Evolutionary conservation across 306 rosid genomes (phyloP).

Genomic region (Medicago arabica): DNA sequence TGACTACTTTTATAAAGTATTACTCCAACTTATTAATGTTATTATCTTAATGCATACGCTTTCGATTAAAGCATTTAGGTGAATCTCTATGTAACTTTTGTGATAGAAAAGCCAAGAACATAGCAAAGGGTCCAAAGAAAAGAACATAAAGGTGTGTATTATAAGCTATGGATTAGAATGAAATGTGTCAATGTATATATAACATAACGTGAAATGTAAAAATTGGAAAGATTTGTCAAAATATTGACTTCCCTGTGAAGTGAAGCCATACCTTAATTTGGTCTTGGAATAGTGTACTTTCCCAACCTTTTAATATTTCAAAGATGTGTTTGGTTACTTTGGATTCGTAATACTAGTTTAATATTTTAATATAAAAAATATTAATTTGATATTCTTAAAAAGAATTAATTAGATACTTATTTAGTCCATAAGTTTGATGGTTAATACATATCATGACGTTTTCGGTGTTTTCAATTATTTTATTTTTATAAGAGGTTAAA

Average conservation of each 20-base stretch:
- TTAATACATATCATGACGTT: no score
- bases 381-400: no score
- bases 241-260: slow-evolving; percentile 42
- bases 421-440: no score
- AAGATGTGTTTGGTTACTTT: neutral
- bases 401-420: no score
- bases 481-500: neutral
- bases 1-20: slow-evolving; percentile 20
- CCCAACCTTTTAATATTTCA: neutral
- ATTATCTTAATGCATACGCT: neutral
- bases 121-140: neutral
- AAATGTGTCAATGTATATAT: slow-evolving; percentile 1
- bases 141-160: neutral
- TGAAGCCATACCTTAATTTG: slow-evolving; percentile 29
- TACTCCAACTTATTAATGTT: neutral
- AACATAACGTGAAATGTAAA: slow-evolving; percentile 42
- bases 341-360: neutral
- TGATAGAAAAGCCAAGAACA: neutral
- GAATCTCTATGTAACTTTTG: slow-evolving; percentile 6
- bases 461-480: no score
- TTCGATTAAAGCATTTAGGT: neutral
- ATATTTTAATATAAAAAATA: no score
- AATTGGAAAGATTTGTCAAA: slow-evolving; percentile 2
- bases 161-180: slow-evolving; percentile 7
- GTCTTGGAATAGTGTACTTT: neutral